A percentile compares a stretch with the other conserved stretches of the same genome.
Conservation (phyloP, 768 basidiomycete species). For the Boletus subcaerulescens region DNA sequence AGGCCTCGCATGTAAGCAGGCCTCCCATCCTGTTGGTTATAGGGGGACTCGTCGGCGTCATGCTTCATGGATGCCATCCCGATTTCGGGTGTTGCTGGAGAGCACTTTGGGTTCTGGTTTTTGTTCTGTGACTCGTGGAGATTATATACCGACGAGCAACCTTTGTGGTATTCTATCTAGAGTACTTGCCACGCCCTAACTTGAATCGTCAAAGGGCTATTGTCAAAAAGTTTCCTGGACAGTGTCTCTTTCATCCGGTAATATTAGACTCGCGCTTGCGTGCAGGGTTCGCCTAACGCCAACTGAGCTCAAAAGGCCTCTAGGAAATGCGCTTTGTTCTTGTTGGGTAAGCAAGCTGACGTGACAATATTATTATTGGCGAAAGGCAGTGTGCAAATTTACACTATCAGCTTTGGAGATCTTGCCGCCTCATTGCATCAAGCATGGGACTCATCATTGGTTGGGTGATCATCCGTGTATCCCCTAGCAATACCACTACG, state of each 20-base stretch:
- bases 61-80: no score
- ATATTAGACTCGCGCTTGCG: no score
- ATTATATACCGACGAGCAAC: not conserved
- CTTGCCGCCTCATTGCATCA: not conserved
- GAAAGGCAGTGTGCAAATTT: not conserved
- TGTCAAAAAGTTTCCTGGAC: not conserved
- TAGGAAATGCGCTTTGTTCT: not conserved
- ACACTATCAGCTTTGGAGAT: not conserved
- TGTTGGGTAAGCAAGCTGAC: not conserved
- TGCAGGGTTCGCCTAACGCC: not conserved
- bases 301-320: not conserved
- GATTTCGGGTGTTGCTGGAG: no score
- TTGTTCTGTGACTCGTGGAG: not conserved
- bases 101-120: not conserved
- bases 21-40: not conserved
- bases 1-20: not conserved
- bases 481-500: slow-evolving; percentile 86
- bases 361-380: not conserved
- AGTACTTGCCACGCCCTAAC: not conserved
- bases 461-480: slow-evolving; percentile 56
- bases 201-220: not conserved
- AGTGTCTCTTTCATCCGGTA: no score
- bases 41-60: not conserved
- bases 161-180: not conserved
- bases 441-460: not conserved